phyloP scores from a whole-genome alignment of 495 filamentous ascomycete genomes.

The Neurospora sp. region DNA sequence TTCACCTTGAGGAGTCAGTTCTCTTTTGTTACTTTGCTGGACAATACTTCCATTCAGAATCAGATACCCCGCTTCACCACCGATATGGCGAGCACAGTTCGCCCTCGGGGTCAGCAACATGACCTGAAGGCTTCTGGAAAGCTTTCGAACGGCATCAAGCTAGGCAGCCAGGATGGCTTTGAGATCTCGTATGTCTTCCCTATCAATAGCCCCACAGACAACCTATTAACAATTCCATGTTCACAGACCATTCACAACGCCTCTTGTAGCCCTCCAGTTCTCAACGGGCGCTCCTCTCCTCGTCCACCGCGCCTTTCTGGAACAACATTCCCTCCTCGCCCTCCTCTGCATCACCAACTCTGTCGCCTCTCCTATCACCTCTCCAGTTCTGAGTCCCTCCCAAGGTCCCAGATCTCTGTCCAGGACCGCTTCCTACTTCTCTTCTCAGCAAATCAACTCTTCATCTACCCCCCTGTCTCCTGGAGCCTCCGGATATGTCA shows the following conservation, averaged over 20 bases:
- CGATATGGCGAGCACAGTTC: background rate
- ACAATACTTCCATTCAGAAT: background rate
- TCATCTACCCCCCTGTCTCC: background rate
- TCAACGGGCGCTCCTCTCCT: conserved; percentile 3
- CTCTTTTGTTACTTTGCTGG: background rate
- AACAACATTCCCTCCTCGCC: conserved; percentile 5
- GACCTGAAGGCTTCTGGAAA: background rate
- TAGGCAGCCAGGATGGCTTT: background rate
- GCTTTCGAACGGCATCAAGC: background rate
- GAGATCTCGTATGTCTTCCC: background rate
- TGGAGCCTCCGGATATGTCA: background rate
- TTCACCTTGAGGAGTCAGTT: background rate
- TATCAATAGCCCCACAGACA: background rate
- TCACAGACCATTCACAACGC: conserved; percentile 17
- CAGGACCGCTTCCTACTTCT: background rate
- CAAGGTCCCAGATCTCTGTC: background rate
- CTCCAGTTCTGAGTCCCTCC: background rate
- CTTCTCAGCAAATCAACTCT: background rate
- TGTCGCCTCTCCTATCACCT: background rate
- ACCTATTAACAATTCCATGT: background rate
- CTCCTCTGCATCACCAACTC: background rate
- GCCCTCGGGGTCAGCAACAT: background rate
- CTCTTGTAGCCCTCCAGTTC: conserved; percentile 10
- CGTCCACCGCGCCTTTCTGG: conserved; percentile 10
- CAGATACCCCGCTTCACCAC: background rate